Conservation (phyloP, 2,329 filamentous ascomycete genomes). For the Tolypocladium guangdongense region DNA sequence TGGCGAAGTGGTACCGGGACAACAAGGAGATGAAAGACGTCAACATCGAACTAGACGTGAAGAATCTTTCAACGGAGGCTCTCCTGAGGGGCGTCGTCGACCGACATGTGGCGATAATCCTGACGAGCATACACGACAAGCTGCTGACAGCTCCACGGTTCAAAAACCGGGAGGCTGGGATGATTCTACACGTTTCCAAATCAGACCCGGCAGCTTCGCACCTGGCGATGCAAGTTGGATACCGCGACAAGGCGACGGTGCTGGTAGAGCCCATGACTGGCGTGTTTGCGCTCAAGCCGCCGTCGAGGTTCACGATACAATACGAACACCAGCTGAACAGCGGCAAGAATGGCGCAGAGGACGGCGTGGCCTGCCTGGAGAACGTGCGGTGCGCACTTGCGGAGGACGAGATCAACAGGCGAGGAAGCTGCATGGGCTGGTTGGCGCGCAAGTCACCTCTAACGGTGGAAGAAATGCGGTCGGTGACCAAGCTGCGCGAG, state of each 20-base stretch:
- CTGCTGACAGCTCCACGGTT: slow-evolving; percentile 52
- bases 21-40: slow-evolving; percentile 60
- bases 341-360: slow-evolving; percentile 41
- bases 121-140: slow-evolving; percentile 54
- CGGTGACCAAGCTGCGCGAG: slow-evolving; percentile 51
- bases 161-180: slow-evolving; percentile 43
- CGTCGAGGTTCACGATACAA: slow-evolving; percentile 41
- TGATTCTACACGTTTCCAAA: slow-evolving; percentile 46
- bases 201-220: slow-evolving; percentile 55
- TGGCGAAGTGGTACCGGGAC: slow-evolving; percentile 74
- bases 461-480: slow-evolving; percentile 43
- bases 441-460: slow-evolving; percentile 35
- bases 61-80: slow-evolving; percentile 59
- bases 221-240: slow-evolving; percentile 59
- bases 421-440: slow-evolving; percentile 57
- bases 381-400: slow-evolving; percentile 50
- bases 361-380: slow-evolving; percentile 48
- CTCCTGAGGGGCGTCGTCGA: slow-evolving; percentile 67
- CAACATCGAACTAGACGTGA: slow-evolving; percentile 56
- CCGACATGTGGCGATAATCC: slow-evolving; percentile 60
- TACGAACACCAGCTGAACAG: slow-evolving; percentile 57
- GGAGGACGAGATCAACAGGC: slow-evolving; percentile 49
- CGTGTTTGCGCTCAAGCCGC: slow-evolving; percentile 59
- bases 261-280: slow-evolving; percentile 71
- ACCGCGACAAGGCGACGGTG: slow-evolving; percentile 47